Conservation (phyloP, 108 stramenopile species). For the Conticribra weissflogii region DNA sequence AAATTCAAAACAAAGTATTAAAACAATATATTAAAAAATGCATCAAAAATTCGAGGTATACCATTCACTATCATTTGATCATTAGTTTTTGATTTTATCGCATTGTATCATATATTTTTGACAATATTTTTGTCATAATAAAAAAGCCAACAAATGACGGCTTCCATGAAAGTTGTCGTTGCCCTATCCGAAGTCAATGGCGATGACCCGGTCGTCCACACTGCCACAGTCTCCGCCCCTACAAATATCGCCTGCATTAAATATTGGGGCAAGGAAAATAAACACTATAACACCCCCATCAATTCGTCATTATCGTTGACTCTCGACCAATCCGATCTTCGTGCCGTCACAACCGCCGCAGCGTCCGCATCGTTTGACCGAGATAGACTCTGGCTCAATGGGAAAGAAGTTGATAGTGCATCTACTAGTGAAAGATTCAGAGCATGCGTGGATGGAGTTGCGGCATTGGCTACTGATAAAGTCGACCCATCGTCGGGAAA, state of each 20-base stretch:
- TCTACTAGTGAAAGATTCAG: slow-evolving; percentile 66
- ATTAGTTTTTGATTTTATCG: too few species aligned
- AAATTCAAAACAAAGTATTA: too few species aligned
- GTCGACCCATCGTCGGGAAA: slow-evolving; percentile 47
- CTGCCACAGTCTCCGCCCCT: slow-evolving; percentile 89
- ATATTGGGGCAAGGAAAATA: slow-evolving; percentile 97
- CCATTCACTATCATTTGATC: too few species aligned
- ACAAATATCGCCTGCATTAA: slow-evolving; percentile 98
- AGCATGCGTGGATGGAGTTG: slow-evolving; percentile 81
- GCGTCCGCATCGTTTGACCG: slow-evolving; percentile 63
- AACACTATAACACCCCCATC: slow-evolving; percentile 94
- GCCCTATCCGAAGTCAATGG: not conserved
- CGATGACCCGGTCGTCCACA: slow-evolving; percentile 46
- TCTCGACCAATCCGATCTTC: slow-evolving; percentile 90
- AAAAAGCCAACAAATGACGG: too few species aligned
- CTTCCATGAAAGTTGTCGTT: not conserved
- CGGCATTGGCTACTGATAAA: slow-evolving; percentile 57
- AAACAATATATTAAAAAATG: too few species aligned
- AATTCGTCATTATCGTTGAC: slow-evolving; percentile 91
- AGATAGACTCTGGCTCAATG: slow-evolving; percentile 97
- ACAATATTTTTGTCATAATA: too few species aligned
- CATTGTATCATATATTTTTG: too few species aligned
- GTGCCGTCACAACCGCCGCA: slow-evolving; percentile 94
- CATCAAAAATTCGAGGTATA: too few species aligned
- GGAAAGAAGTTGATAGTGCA: slow-evolving; percentile 68